Evolutionary conservation across 768 basidiomycete species (phyloP), one percentile per base, ranked within the genome.

Genomic region (Pleurotus djamor): DNA sequence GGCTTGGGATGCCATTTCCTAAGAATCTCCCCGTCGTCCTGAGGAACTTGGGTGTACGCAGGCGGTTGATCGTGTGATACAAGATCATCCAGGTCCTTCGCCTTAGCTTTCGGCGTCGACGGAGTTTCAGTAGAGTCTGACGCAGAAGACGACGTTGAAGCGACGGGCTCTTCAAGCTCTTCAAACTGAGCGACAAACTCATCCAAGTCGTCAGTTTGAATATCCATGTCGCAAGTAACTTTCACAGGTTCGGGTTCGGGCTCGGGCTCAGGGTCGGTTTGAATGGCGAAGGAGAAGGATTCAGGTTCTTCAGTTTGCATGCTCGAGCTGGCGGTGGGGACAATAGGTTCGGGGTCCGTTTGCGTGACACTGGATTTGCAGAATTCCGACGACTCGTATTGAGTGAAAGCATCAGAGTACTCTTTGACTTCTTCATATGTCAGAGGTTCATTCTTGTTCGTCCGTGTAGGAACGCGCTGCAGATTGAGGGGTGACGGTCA

Each of bases 1-100:
- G 79, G 77, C 36, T 88, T 89, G 2, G 77, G 77, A 67, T 94
- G 92, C 83, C 87, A 91, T 59, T 87, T 84, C 67, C 80, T 84
- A 55, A 93, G 76, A 1, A 81, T 77, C 54, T 85, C 87, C 3
- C 84, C 82, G 33, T 83, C 74, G 58, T 79, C 77, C 35, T 76
- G 77, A 16, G 83, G 73, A 44, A 86, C 76, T 65, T 86, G 83
- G 60, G 82, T 79, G 67, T 94, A 92, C 1, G 91, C 84, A 0
- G 92, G 92, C 0, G 92, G 91, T 38, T 86, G 78, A 62, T 92
- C 91, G 45, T 61, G 65, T 9, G 72, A 64, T 59, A 58, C 12
- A 51, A 65, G 71, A 45, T 77, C 76, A 16, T 75, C 70, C 4
- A 64, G 58, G 28, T 68, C 38, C 7, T 34, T 66, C 16, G 68